A percentile compares a stretch with the other conserved stretches of the same genome.
Conservation (phyloP, 148 eudicot species). For the Chenopodium suecicum region DNA sequence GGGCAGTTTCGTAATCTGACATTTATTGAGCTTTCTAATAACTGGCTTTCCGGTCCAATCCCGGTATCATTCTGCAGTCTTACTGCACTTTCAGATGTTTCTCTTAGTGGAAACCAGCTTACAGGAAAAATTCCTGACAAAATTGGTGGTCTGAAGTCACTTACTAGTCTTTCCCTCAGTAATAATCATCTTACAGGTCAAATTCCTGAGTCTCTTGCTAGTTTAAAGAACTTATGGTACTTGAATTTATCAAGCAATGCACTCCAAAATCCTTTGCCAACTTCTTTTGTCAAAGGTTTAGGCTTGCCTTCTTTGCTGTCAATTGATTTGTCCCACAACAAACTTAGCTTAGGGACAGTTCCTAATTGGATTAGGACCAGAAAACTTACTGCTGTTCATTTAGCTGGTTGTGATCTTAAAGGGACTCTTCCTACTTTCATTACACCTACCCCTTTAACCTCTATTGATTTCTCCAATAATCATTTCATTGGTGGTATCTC, state of each 20-base stretch:
- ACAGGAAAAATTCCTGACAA: constrained; percentile 56
- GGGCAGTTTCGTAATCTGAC: constrained; percentile 57
- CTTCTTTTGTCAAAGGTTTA: constrained; percentile 45
- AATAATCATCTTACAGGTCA: constrained; percentile 53
- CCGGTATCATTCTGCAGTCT: constrained; percentile 56
- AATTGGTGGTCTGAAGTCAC: constrained; percentile 55
- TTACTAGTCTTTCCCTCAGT: constrained; percentile 54
- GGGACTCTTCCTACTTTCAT: constrained; percentile 63
- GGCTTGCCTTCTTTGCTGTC: constrained; percentile 72
- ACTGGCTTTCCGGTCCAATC: constrained; percentile 59
- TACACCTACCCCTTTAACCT: constrained; percentile 49
- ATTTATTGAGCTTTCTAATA: constrained; percentile 54
- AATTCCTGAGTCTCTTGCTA: constrained; percentile 63
- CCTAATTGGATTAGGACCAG: constrained; percentile 73
- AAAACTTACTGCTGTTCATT: constrained; percentile 57
- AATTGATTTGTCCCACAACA: constrained; percentile 70
- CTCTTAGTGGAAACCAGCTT: constrained; percentile 57
- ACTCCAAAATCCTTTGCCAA: constrained; percentile 62
- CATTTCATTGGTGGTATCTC: constrained; percentile 52
- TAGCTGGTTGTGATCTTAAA: constrained; percentile 74
- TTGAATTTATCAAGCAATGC: constrained; percentile 71
- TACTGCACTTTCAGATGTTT: constrained; percentile 49
- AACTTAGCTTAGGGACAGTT: constrained; percentile 46
- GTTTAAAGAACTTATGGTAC: constrained; percentile 61
- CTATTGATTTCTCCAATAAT: constrained; percentile 72